Evolutionary conservation across 768 basidiomycete genomes (phyloP), one percentile per base, ranked within the genome.

Genomic region (Hysterangium stoloniferum): DNA sequence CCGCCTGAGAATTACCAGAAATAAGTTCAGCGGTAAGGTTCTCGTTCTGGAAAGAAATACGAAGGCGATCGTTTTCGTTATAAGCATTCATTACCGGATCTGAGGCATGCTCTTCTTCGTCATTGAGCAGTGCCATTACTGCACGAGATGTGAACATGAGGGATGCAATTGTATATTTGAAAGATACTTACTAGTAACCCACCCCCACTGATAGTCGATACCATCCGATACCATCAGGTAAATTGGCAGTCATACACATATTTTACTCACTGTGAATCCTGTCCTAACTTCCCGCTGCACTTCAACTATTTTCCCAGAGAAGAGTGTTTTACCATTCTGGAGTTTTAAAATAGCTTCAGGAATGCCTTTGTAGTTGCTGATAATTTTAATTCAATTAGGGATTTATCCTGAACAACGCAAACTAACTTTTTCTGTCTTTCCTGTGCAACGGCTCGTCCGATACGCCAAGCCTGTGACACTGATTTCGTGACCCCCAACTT

Each of bases 31-130:
- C 78, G 34, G 70, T 74, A 15, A 80, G 59, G 61, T 80, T 79
- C 57, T 80, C 80, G 58, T 80, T 80, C 64, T 80, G 76, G 67
- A 82, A 82, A 9, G 79, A 78, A 52, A 82, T 75, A 8, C 68
- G 56, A 45, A 81, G 60, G 17, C 37, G 33, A 28, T 52, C 52
- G 9, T 58, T 35, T 22, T 48, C 31, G 24, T 47, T 33, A 29
- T 28, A 34, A 24, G 29, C 22, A 15, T 29, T 25, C n/a, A n/a
- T n/a, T 19, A n/a, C 3, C 1, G 13, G 28, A 2, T 13, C 20
- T 33, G 63, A 62, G 12, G 59, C 40, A 37, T 62, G 61, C 45
- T 63, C 66, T 42, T 61, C 62, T 35, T 68, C 63, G 19, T 59
- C 63, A 17, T 57, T 50, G 9, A 56, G 56, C 2, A 68, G 56